Conservation (phyloP, 768 basidiomycete species). For the Leucocoprinus sp. region DNA sequence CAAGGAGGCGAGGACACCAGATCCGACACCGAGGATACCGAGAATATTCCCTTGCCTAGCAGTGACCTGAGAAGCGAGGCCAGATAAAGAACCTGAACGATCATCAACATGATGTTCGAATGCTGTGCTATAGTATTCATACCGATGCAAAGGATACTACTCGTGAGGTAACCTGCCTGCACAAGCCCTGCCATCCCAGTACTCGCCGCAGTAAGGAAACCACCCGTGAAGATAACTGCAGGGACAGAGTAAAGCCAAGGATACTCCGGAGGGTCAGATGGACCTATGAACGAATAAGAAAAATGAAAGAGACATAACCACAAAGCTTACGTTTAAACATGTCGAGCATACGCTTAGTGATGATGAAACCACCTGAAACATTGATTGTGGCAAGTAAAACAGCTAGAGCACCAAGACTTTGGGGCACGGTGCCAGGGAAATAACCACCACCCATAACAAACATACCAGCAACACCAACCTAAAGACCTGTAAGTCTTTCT, state of each 20-base stretch:
- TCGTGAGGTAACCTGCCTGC: slow-evolving; percentile 81
- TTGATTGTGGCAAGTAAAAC: slow-evolving; percentile 87
- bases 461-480: slow-evolving; percentile 77
- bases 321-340: slow-evolving; percentile 88
- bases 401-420: slow-evolving; percentile 69
- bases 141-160: slow-evolving; percentile 84
- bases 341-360: slow-evolving; percentile 88
- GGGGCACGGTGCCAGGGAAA: slow-evolving; percentile 73
- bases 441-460: slow-evolving; percentile 90
- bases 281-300: slow-evolving; percentile 32
- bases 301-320: background rate
- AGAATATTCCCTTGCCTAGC: slow-evolving; percentile 84
- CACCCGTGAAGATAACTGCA: slow-evolving; percentile 75
- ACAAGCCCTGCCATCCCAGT: slow-evolving; percentile 83
- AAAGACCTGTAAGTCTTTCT: background rate
- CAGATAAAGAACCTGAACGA: slow-evolving; percentile 61
- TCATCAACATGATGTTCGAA: background rate
- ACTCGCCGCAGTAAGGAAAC: slow-evolving; percentile 73
- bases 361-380: slow-evolving; percentile 82
- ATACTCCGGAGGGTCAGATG: slow-evolving; percentile 83
- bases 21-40: slow-evolving; percentile 79
- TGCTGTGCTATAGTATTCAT: slow-evolving; percentile 5
- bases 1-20: slow-evolving; percentile 74
- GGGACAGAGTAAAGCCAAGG: slow-evolving; percentile 77
- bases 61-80: slow-evolving; percentile 70